phyloP scores from a whole-genome alignment of 1,139 yeast species.

The Protomyces inouyei region DNA sequence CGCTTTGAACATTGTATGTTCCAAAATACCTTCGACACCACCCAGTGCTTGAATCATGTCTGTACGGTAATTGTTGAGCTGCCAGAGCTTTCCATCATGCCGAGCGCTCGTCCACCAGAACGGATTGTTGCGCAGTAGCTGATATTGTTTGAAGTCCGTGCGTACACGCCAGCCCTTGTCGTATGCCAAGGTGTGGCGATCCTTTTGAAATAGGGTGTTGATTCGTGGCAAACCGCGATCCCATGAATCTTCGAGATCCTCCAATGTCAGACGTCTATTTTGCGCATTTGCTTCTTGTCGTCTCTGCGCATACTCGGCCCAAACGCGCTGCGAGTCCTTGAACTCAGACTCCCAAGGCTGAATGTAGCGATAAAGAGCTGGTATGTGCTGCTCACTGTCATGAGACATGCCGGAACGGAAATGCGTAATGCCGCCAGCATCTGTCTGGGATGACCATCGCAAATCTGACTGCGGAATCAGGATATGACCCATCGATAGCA shows the following conservation, averaged over 20 bases:
- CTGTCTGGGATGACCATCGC: conserved; percentile 88
- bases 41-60: conserved; percentile 97
- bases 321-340: conserved; percentile 86
- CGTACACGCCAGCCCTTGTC: conserved; percentile 92
- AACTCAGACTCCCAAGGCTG: conserved; percentile 98
- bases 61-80: conserved; percentile 82
- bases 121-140: conserved; percentile 69
- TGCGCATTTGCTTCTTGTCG: conserved; percentile 83
- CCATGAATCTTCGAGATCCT: conserved; percentile 92
- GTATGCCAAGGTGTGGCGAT: conserved; percentile 87
- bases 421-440: conserved; percentile 91
- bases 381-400: conserved; percentile 70
- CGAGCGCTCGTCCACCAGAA: conserved; percentile 95
- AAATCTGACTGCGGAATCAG: conserved; percentile 90
- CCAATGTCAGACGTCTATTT: conserved; percentile 80
- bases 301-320: conserved; percentile 95
- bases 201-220: conserved; percentile 90
- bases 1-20: conserved; percentile 90
- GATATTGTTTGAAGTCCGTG: conserved; percentile 68
- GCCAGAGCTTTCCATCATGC: conserved; percentile 97
- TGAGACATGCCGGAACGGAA: conserved; percentile 89
- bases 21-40: conserved; percentile 92
- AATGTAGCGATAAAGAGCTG: conserved; percentile 86
- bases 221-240: conserved; percentile 96
- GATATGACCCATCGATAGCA: conserved; percentile 95